phyloP scores from a whole-genome alignment of 371 early-diverging fungal genomes.

The Mortierella sp. region DNA sequence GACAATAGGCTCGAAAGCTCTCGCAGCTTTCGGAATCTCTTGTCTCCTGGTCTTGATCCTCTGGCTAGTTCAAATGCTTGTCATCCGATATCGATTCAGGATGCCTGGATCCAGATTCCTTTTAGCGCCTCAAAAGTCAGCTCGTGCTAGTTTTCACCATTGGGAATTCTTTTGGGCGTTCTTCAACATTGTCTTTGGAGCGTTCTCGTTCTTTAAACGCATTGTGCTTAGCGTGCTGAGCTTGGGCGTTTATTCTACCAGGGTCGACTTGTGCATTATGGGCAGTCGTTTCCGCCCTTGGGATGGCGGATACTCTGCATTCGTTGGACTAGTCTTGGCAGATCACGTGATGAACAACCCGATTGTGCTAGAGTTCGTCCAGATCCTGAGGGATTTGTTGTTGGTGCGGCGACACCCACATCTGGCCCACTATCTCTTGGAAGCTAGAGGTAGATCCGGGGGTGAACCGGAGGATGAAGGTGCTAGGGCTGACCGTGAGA shows the following conservation, averaged over 20 bases:
- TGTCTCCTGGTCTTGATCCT: constrained; percentile 47
- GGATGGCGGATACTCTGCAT: constrained; percentile 57
- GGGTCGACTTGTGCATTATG: constrained; percentile 54
- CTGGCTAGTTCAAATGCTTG: constrained; percentile 57
- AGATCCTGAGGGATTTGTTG: constrained; percentile 46
- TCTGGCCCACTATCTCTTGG: constrained; percentile 31
- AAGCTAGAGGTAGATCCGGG: constrained; percentile 14
- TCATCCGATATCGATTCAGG: constrained; percentile 50
- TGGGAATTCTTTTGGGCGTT: constrained; percentile 59
- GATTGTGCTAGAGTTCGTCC: constrained; percentile 54
- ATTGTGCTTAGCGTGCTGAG: constrained; percentile 35
- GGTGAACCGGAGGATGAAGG: neutral
- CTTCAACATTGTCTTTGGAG: constrained; percentile 57
- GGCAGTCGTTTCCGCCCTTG: constrained; percentile 54
- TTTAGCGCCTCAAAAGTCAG: constrained; percentile 34
- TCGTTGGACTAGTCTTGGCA: constrained; percentile 51
- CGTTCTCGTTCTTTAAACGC: constrained; percentile 48
- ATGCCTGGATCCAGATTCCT: constrained; percentile 54
- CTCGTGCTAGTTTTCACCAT: constrained; percentile 41
- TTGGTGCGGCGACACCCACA: constrained; percentile 23
- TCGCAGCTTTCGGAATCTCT: constrained; percentile 41
- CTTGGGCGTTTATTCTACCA: constrained; percentile 39
- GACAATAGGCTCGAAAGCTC: constrained; percentile 37
- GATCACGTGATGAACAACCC: constrained; percentile 53
- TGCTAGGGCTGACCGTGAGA: constrained; percentile 16